These are phyloP conservation scores for Aureococcus anophagefferens DNA, from an alignment of 108 stramenopile genomes.

Conservation along the genomic window DNA sequence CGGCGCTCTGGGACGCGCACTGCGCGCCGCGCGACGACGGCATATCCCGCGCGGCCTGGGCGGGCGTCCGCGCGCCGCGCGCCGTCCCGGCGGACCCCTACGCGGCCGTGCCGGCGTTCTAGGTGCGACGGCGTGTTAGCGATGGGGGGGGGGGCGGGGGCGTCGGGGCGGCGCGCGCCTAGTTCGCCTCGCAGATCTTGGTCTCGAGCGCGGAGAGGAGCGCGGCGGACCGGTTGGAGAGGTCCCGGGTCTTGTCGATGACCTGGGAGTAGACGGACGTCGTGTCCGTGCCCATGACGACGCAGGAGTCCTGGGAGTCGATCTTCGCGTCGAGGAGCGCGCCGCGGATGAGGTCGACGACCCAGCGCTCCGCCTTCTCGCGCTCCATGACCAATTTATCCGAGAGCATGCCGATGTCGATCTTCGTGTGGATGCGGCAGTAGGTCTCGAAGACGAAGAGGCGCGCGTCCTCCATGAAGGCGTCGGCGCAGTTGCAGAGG, in stretches of 20 bases:
- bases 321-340: slow-evolving; percentile 89
- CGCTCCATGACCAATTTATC: slow-evolving; percentile 86
- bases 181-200: neutral
- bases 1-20: too few relatives aligned
- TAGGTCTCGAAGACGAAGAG: slow-evolving; percentile 98
- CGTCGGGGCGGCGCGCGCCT: too few relatives aligned
- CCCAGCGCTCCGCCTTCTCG: slow-evolving; percentile 91
- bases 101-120: too few relatives aligned
- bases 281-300: slow-evolving; percentile 78
- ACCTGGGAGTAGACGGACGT: slow-evolving; percentile 77
- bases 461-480: slow-evolving; percentile 96
- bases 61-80: too few relatives aligned
- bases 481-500: slow-evolving; percentile 75
- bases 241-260: slow-evolving; percentile 89
- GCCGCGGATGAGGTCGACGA: slow-evolving; percentile 93
- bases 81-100: too few relatives aligned
- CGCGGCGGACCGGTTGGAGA: slow-evolving; percentile 69
- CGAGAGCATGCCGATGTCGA: slow-evolving; percentile 84
- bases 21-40: too few relatives aligned
- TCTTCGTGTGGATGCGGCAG: slow-evolving; percentile 96
- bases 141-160: too few relatives aligned
- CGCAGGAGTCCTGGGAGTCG: slow-evolving; percentile 80
- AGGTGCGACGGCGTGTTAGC: too few relatives aligned
- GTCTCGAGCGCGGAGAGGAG: slow-evolving; percentile 4
- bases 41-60: too few relatives aligned